Base-by-base conservation (phyloP, 306 rosid genomes). In the Pyrus betulifolia region DNA sequence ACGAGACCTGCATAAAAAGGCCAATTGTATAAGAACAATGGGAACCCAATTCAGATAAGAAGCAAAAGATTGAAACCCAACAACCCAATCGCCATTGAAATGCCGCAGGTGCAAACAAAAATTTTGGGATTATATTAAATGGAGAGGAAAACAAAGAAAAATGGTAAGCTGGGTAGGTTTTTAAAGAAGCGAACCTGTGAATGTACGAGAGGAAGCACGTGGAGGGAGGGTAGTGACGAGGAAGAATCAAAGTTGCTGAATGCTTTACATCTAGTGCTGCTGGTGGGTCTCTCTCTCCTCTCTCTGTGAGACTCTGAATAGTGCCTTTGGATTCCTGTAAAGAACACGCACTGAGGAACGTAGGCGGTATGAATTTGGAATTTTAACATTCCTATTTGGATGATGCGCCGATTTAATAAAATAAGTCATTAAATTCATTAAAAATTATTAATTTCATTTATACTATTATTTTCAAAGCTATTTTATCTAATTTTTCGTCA, bases 161-260 rank as follows among this genome's bases (percentile, higher is more conserved):
- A 28, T 30, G 31, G 31, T 19, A 7, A 23, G 2, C 22, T 25
- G 27, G 13, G 30, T 17, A 4, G 8, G 70, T 77, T 44, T 23
- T 17, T n/a, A 5, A 17, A 65, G 18, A 25, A 52, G 74, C 64
- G 15, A 57, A 84, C 59, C 85, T 38, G 63, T 19, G 42, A 66
- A 74, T 23, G 63, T 40, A 55, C 30, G 69, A 74, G 55, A 45
- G 79, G 64, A 30, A 17, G 81, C 69, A 71, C 77, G 84, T 80
- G 87, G 31, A 42, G 19, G 79, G 70, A 57, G 27, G 70, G 58
- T 30, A 25, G 67, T 69, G 71, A 76, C 33, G 33, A 62, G 57
- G 64, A 69, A 58, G 46, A 1, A 10, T 2, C 5, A 8, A 4
- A 73, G 19, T 3, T 13, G 42, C 21, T 25, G 25, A 27, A 8